Percentiles rank a stretch among this genome's conserved stretches.
These are phyloP conservation scores for Acer saccharum DNA, from an alignment of 345 rosid genomes.

Conservation along the genomic window DNA sequence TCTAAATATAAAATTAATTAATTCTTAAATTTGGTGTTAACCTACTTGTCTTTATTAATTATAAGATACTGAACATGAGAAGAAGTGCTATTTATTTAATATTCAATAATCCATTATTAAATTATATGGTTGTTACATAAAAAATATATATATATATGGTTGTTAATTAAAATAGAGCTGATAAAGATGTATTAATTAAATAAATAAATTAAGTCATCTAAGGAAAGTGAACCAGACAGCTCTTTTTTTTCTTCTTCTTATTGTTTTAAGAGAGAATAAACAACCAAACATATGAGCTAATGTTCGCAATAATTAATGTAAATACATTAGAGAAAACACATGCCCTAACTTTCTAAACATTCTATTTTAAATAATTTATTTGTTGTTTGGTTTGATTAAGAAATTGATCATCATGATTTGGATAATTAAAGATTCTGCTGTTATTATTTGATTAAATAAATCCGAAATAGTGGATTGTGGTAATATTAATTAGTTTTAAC, in stretches of 20 bases:
- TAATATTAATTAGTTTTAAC: too few relatives aligned
- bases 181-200: not conserved
- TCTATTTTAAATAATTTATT: not conserved
- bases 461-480: not conserved
- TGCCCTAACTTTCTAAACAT: not conserved
- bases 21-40: not conserved
- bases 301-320: conserved; percentile 1
- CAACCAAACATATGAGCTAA: not conserved
- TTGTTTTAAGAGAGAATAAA: conserved; percentile 6
- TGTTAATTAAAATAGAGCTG: not conserved
- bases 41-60: conserved; percentile 17
- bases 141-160: not conserved
- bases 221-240: not conserved
- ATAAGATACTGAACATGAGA: conserved; percentile 15
- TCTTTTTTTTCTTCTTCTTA: not conserved
- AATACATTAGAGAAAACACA: conserved; percentile 6
- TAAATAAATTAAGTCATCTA: not conserved
- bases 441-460: not conserved
- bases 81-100: not conserved
- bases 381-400: not conserved
- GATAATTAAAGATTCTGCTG: not conserved
- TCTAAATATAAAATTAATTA: not conserved
- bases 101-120: not conserved
- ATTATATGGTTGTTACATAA: not conserved
- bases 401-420: not conserved